phyloP scores from a whole-genome alignment of 148 eudicot genomes.

The Rhododendron mucronatum region DNA sequence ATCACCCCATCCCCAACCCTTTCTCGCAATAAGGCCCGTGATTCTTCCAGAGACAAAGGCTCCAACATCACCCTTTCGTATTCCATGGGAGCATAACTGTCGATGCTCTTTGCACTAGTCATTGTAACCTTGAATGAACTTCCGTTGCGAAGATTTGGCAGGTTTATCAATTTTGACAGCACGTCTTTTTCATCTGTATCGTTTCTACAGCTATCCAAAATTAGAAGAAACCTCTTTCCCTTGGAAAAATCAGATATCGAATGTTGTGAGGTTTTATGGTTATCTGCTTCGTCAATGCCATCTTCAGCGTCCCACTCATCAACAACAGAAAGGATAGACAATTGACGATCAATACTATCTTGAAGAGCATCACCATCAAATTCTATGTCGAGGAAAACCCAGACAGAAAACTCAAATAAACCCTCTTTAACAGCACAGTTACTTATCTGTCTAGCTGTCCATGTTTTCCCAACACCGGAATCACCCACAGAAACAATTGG shows the following conservation, averaged over 20 bases:
- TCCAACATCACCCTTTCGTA: background rate
- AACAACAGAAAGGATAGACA: background rate
- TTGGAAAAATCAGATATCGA: background rate
- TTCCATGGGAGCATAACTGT: background rate
- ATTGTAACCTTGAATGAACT: constrained; percentile 9
- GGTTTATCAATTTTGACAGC: background rate
- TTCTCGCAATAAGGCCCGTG: background rate
- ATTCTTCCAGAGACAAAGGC: background rate
- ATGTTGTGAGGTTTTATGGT: background rate
- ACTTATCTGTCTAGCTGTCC: constrained; percentile 4
- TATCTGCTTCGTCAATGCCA: background rate
- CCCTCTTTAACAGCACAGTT: background rate
- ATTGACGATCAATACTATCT: background rate
- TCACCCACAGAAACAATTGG: constrained; percentile 2
- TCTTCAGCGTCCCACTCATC: constrained; percentile 7
- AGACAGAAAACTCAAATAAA: background rate
- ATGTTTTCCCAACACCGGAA: constrained; percentile 7
- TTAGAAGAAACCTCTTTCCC: constrained; percentile 4
- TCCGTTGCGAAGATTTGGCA: background rate
- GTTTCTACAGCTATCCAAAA: constrained; percentile 9
- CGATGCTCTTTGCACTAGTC: constrained; percentile 8
- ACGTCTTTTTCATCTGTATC: background rate
- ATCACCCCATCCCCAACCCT: background rate
- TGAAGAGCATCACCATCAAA: background rate
- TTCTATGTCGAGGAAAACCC: constrained; percentile 2